A percentile compares a stretch with the other conserved stretches of the same genome.
These are phyloP conservation scores for Claviceps quebecensis DNA, from an alignment of 2,329 filamentous ascomycete species.

Conservation along the genomic window DNA sequence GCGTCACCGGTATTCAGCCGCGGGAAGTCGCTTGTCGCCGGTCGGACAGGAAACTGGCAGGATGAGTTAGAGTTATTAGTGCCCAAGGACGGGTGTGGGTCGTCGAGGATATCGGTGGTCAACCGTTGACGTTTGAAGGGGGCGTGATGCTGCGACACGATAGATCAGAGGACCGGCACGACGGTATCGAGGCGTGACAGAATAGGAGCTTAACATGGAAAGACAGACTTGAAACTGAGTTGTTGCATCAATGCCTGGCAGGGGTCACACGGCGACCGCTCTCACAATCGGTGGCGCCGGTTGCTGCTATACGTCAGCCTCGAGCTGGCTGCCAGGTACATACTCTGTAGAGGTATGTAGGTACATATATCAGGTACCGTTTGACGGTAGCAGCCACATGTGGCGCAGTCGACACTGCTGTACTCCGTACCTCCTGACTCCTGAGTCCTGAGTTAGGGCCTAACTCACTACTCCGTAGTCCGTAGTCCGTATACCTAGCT, in stretches of 20 bases:
- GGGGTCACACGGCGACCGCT: conserved; percentile 1
- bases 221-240: conserved; percentile 7
- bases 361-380: background rate
- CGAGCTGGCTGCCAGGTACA: too few relatives aligned
- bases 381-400: conserved; percentile 12
- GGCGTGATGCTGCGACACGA: background rate
- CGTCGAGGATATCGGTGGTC: background rate
- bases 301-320: background rate
- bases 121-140: background rate
- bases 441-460: too few relatives aligned
- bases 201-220: conserved; percentile 18
- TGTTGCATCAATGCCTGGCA: conserved; percentile 9
- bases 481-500: too few relatives aligned
- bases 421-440: too few relatives aligned
- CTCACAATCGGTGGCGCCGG: background rate
- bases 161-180: conserved; percentile 15
- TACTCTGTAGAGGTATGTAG: background rate
- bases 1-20: conserved; percentile 1
- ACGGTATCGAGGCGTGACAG: conserved; percentile 12
- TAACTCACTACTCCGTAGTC: too few relatives aligned
- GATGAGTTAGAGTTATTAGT: background rate
- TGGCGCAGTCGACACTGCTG: conserved; percentile 3
- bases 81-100: background rate
- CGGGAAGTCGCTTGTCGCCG: background rate
- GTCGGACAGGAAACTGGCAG: background rate